phyloP scores from a whole-genome alignment of 257 asterid genomes.

The Schizonepeta tenuifolia region DNA sequence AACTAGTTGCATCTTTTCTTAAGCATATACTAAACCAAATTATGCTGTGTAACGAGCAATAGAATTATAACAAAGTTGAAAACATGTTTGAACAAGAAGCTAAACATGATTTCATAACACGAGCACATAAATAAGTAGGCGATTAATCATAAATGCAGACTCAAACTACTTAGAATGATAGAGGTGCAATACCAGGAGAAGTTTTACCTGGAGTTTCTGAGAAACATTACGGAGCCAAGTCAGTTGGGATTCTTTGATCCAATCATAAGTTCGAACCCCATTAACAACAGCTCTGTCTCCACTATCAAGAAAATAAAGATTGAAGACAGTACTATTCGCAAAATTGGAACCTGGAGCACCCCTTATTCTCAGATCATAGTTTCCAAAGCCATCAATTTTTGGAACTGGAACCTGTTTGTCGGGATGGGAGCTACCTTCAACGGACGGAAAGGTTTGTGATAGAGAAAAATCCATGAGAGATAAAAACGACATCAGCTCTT shows the following conservation, averaged over 20 bases:
- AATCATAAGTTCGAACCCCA: slow-evolving; percentile 76
- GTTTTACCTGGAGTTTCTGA: slow-evolving; percentile 52
- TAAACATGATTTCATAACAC: not conserved
- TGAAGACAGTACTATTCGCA: slow-evolving; percentile 72
- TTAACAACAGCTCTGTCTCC: slow-evolving; percentile 83
- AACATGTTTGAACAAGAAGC: not conserved
- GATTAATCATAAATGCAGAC: not conserved
- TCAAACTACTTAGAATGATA: not conserved
- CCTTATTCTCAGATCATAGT: slow-evolving; percentile 68
- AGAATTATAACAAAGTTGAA: not conserved
- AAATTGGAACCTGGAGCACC: slow-evolving; percentile 80
- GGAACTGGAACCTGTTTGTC: slow-evolving; percentile 32
- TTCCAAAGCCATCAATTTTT: slow-evolving; percentile 82
- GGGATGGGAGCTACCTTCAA: slow-evolving; percentile 38
- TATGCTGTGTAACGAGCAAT: not conserved
- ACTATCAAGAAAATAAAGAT: slow-evolving; percentile 86
- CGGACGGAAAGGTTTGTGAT: slow-evolving; percentile 77
- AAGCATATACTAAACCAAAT: not conserved
- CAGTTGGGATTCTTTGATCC: slow-evolving; percentile 96
- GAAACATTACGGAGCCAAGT: slow-evolving; percentile 75
- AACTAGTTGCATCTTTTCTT: too few relatives aligned
- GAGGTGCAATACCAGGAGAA: not conserved
- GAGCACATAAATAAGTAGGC: not conserved
- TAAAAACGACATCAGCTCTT: slow-evolving; percentile 84
- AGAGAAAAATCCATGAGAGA: slow-evolving; percentile 94